These are phyloP conservation scores for Ophiocordyceps sinensis DNA, from an alignment of 2,329 filamentous ascomycete species.

Conservation along the genomic window DNA sequence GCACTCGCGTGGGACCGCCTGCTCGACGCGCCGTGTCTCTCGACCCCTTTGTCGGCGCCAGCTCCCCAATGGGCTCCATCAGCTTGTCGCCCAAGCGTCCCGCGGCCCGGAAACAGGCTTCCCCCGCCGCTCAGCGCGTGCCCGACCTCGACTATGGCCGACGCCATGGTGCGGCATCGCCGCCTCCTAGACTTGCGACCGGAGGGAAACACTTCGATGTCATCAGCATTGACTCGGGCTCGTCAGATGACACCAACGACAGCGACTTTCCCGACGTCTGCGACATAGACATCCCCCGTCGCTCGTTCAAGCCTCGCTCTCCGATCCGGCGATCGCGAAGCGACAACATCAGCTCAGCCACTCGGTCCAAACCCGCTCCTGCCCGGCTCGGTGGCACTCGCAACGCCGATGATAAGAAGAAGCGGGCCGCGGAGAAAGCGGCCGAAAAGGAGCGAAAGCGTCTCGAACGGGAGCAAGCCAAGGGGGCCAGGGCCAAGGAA, in stretches of 20 bases:
- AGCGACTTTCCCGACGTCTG: slow-evolving; percentile 35
- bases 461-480: slow-evolving; percentile 41
- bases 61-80: slow-evolving; percentile 1
- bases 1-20: not conserved
- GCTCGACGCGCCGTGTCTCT: slow-evolving; percentile 4
- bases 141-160: not conserved
- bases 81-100: not conserved
- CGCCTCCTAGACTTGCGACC: not conserved
- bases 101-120: too few relatives aligned
- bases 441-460: slow-evolving; percentile 41
- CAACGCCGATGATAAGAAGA: not conserved
- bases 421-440: slow-evolving; percentile 2
- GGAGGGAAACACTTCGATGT: slow-evolving; percentile 4
- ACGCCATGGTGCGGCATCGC: not conserved
- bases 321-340: slow-evolving; percentile 17
- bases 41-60: slow-evolving; percentile 4
- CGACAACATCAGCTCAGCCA: slow-evolving; percentile 11
- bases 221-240: slow-evolving; percentile 22
- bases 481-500: slow-evolving; percentile 45
- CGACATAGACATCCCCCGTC: slow-evolving; percentile 20
- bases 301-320: slow-evolving; percentile 5
- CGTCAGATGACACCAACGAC: slow-evolving; percentile 21
- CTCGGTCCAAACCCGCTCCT: not conserved
- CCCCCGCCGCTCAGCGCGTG: too few relatives aligned
- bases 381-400: not conserved